Percentiles rank a stretch among this genome's conserved stretches.
phyloP scores from a whole-genome alignment of 2,329 filamentous ascomycete species.

The Paracoccidioides brasiliensis region DNA sequence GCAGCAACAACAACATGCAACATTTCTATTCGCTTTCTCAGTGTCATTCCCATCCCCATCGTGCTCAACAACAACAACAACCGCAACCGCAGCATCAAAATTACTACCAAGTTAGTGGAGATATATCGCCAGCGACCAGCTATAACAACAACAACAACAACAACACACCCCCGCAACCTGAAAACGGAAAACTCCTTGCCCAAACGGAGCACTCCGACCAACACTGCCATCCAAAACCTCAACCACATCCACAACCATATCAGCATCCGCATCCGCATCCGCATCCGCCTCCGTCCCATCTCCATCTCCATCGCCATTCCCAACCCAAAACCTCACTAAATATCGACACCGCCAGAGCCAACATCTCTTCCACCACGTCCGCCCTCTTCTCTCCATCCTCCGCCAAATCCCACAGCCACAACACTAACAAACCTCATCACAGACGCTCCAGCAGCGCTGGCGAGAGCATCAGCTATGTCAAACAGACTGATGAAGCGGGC shows the following conservation, averaged over 20 bases:
- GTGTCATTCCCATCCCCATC: background rate
- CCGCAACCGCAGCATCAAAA: background rate
- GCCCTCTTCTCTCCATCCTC: background rate
- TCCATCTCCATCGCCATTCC: background rate
- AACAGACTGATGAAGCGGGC: conserved; percentile 18
- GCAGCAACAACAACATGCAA: background rate
- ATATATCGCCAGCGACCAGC: background rate
- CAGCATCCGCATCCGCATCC: background rate
- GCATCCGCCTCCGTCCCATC: background rate
- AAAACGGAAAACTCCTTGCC: background rate
- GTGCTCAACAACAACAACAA: background rate
- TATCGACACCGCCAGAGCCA: conserved; percentile 3
- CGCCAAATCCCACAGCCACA: background rate
- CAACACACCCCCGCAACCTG: background rate
- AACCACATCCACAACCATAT: too few relatives aligned
- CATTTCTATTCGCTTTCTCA: background rate
- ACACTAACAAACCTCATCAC: conserved; percentile 12
- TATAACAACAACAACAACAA: background rate
- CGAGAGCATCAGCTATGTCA: conserved; percentile 25
- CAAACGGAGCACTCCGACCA: background rate
- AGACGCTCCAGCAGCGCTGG: conserved; percentile 23
- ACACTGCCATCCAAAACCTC: background rate
- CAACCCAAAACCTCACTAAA: conserved; percentile 1
- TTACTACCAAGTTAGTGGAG: background rate
- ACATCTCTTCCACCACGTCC: background rate